These are phyloP conservation scores for Neurospora tetraspora DNA, from an alignment of 495 filamentous ascomycete genomes.

Conservation along the genomic window DNA sequence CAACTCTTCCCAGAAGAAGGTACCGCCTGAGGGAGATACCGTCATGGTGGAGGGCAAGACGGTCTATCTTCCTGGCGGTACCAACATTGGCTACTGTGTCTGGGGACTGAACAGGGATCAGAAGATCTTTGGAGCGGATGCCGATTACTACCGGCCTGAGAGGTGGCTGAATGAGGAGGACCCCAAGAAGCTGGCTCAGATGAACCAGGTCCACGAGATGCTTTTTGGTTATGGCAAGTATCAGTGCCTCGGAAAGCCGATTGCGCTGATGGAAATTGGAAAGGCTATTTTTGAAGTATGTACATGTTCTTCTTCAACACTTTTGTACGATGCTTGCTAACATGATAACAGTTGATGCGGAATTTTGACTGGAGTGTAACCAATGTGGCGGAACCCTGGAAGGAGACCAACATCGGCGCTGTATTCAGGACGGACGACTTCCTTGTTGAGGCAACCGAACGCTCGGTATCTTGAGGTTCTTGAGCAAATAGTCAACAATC, in stretches of 20 bases:
- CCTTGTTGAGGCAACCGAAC: constrained; percentile 9
- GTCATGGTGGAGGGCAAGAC: constrained; percentile 33
- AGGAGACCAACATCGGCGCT: background rate
- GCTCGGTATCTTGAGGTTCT: background rate
- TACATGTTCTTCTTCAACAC: background rate
- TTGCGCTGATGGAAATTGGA: constrained; percentile 33
- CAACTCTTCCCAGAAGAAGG: constrained; percentile 29
- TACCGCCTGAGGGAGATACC: constrained; percentile 37
- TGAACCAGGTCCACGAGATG: constrained; percentile 15
- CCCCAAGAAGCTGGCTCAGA: constrained; percentile 7
- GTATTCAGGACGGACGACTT: constrained; percentile 10
- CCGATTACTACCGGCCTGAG: constrained; percentile 39
- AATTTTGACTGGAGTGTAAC: constrained; percentile 38
- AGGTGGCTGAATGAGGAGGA: constrained; percentile 39
- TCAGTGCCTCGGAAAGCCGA: constrained; percentile 27
- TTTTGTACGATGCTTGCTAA: background rate
- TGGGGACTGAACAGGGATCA: constrained; percentile 19
- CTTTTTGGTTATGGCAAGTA: constrained; percentile 29
- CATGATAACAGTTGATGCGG: constrained; percentile 30
- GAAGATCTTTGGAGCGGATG: constrained; percentile 37
- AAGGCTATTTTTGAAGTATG: constrained; percentile 44
- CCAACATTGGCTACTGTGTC: constrained; percentile 31
- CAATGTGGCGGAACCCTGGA: constrained; percentile 34
- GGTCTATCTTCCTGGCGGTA: constrained; percentile 40
- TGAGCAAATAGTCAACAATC: background rate